A percentile compares a stretch with the other conserved stretches of the same genome.
Conservation (phyloP, 352 stramenopile species). For the Globisporangium canariense region DNA sequence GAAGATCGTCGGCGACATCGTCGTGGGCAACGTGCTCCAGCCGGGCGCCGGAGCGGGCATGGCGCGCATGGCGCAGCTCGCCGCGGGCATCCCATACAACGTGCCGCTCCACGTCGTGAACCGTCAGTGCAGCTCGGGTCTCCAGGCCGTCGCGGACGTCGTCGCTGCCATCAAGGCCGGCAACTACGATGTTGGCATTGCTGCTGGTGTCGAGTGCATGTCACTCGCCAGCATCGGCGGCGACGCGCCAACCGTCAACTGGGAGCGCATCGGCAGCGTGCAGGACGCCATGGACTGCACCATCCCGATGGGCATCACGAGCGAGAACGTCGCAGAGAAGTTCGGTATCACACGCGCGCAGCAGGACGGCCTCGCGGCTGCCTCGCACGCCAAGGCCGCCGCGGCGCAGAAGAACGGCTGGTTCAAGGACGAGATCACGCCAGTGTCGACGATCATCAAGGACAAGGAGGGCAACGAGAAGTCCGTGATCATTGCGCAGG, state of each 20-base stretch:
- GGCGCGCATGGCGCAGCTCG: constrained; percentile 80
- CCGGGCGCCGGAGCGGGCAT: constrained; percentile 70
- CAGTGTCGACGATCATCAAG: constrained; percentile 68
- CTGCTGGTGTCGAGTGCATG: constrained; percentile 87
- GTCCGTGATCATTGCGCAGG: constrained; percentile 64
- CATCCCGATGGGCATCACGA: constrained; percentile 84
- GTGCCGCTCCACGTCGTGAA: constrained; percentile 80
- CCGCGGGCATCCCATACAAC: constrained; percentile 70
- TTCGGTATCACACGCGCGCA: constrained; percentile 65
- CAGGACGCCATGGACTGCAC: constrained; percentile 82
- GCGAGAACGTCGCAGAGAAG: constrained; percentile 83
- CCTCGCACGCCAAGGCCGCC: constrained; percentile 74
- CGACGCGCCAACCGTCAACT: constrained; percentile 56
- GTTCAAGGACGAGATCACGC: constrained; percentile 89
- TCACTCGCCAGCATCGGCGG: constrained; percentile 52
- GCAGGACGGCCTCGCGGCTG: constrained; percentile 78
- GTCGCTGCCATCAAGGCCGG: constrained; percentile 74
- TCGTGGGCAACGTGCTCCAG: constrained; percentile 86
- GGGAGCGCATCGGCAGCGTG: constrained; percentile 44
- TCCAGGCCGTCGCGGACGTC: constrained; percentile 83
- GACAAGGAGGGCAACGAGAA: constrained; percentile 81
- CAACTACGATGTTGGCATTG: constrained; percentile 86
- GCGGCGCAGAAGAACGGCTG: constrained; percentile 71
- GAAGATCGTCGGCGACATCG: constrained; percentile 72
- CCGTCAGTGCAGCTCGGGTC: constrained; percentile 83